Evolutionary conservation across 1,284 basidiomycete species (phyloP).

Genomic region (Ustilago curta): DNA sequence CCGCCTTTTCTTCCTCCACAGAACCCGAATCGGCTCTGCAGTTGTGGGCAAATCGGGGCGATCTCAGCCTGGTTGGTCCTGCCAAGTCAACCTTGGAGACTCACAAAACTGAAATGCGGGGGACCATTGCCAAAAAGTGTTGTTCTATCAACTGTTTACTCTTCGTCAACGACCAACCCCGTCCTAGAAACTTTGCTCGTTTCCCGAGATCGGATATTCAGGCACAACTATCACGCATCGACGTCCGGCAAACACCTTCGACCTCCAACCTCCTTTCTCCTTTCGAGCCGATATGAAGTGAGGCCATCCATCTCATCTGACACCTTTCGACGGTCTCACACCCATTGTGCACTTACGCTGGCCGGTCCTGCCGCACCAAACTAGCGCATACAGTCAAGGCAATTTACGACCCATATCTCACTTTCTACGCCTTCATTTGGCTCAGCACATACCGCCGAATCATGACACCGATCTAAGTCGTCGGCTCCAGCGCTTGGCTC

Average conservation of each 20-base stretch:
- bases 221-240: background rate
- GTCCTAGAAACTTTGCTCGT: background rate
- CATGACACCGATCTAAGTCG: slow-evolving; percentile 9
- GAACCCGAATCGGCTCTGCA: background rate
- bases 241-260: background rate
- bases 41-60: background rate
- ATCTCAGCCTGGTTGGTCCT: background rate
- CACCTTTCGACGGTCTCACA: background rate
- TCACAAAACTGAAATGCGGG: background rate
- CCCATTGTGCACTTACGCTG: background rate
- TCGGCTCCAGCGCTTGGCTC: slow-evolving; percentile 7
- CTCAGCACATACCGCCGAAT: background rate
- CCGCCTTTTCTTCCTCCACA: background rate
- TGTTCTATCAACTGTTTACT: background rate
- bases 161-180: background rate
- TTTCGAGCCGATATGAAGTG: background rate
- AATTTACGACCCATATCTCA: background rate
- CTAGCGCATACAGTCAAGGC: background rate
- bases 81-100: background rate
- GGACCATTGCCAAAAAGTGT: background rate
- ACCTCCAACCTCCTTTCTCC: no score
- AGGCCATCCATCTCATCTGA: background rate
- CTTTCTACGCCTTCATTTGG: background rate
- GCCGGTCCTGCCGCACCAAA: background rate
- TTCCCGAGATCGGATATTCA: background rate